Conservation (phyloP, 2,329 filamentous ascomycete genomes). For the Macroventuria anomochaeta region DNA sequence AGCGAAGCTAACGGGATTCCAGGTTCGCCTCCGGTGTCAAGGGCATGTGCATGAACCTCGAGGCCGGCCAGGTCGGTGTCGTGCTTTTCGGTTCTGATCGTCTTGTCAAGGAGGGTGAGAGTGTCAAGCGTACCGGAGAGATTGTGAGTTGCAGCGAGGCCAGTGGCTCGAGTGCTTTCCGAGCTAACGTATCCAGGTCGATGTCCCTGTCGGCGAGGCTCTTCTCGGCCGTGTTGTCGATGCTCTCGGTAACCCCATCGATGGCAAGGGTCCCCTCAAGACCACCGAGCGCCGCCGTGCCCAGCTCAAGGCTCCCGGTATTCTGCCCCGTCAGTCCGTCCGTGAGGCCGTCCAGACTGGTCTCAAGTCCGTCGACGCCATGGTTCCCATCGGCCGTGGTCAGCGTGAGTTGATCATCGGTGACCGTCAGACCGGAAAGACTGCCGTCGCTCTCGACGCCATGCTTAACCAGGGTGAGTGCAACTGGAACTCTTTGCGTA, state of each 20-base stretch:
- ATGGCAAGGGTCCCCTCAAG: conserved; percentile 97
- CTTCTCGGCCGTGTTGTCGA: conserved; percentile 98
- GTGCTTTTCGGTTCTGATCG: conserved; percentile 99
- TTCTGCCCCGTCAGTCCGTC: conserved; percentile 95
- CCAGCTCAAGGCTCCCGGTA: conserved; percentile 98
- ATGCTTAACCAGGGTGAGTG: conserved; percentile 97
- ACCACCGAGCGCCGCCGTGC: conserved; percentile 91
- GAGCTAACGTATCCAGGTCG: conserved; percentile 68
- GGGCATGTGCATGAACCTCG: conserved; percentile 99
- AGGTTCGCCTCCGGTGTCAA: conserved; percentile 99
- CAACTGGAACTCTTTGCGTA: too few species aligned
- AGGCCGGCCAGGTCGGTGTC: conserved; percentile 99
- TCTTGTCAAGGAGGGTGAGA: conserved; percentile 99
- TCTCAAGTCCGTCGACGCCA: conserved; percentile 98
- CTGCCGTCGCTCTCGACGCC: conserved; percentile 94
- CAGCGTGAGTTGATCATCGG: conserved; percentile 99
- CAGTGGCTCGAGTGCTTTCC: neutral
- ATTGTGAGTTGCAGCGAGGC: conserved; percentile 73
- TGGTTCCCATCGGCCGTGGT: conserved; percentile 99
- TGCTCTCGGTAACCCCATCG: conserved; percentile 98
- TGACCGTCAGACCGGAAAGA: conserved; percentile 99
- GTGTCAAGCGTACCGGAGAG: conserved; percentile 98
- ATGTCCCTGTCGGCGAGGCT: conserved; percentile 90
- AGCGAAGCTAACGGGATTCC: conserved; percentile 38
- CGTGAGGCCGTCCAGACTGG: conserved; percentile 99